Base-by-base conservation (phyloP, 2,329 filamentous ascomycete species). In the Pleoardoris graminearum region DNA sequence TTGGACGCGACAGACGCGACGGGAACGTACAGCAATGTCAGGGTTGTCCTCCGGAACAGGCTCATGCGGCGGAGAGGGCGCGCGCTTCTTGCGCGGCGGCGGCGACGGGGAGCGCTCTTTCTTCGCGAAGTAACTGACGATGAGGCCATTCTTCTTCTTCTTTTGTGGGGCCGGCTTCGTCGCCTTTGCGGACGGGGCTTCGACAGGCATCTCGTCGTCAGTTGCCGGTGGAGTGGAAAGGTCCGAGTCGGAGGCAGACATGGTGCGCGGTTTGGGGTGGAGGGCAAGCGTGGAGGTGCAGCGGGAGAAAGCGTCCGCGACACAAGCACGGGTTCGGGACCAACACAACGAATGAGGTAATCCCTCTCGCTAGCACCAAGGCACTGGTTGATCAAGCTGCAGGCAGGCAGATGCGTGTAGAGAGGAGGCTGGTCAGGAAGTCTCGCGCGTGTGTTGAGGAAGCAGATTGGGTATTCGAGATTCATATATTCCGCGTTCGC, bases 11-110 rank as follows among this genome's bases (percentile, higher is more conserved):
- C 62, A 57, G 59, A 73, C 70, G 66, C 66, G 68, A 69, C 54
- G 43, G 46, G 61, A 54, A 90, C 92, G 76, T 82, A 97, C 92
- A 64, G 93, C 89, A 77, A 97, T 92, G 70, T 94, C 89, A 57
- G 89, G 83, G 74, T 96, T 96, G 73, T 97, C 93, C 57, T 90
- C 91, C 51, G 97, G 80, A 23, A 91, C 87, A 75, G 88, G 90
- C 80, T 96, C 91, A 74, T 97, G 93, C 7, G 90, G 87, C 62
- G 93, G 93, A 61, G 92, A 97, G 17, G 91, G 87, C 52, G 88
- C 86, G 71, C 93, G 83, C 80, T 94, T 95, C 66, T 85, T 81
- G 75, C 81, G 82, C 66, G 81, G 76, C 55, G 81, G 67, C 54
- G 73, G 66, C 30, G 75, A 69, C 16, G 75, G 27, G 10, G 27